phyloP scores from a whole-genome alignment of 805 yeast genomes.

The Tetrapisispora pingtungensis region DNA sequence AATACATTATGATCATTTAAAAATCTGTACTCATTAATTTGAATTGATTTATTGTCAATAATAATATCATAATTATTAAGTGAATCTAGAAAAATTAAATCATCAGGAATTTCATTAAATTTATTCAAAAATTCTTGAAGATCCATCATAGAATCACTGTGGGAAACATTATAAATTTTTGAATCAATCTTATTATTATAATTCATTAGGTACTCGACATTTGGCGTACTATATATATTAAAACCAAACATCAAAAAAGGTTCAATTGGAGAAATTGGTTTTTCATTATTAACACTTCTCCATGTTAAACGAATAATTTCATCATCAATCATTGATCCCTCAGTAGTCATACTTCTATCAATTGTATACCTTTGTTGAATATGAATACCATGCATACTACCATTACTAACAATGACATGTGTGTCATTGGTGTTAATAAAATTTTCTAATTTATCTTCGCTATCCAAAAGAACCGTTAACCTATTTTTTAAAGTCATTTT shows the following conservation, averaged over 20 bases:
- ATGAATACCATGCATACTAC: slow-evolving; percentile 5
- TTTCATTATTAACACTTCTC: slow-evolving; percentile 1
- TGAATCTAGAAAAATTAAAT: slow-evolving; percentile 4
- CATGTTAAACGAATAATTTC: slow-evolving; percentile 10
- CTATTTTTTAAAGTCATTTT: slow-evolving; percentile 2
- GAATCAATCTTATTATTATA: slow-evolving; percentile 3
- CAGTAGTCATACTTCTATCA: not conserved
- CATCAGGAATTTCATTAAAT: not conserved
- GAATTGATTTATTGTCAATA: slow-evolving; percentile 4
- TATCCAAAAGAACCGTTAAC: slow-evolving; percentile 14
- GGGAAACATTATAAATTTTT: slow-evolving; percentile 7
- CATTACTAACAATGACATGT: slow-evolving; percentile 12
- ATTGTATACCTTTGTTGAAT: slow-evolving; percentile 12
- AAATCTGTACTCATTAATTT: slow-evolving; percentile 16
- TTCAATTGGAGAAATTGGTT: slow-evolving; percentile 2
- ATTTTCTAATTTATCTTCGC: slow-evolving; percentile 9
- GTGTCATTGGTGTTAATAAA: slow-evolving; percentile 9
- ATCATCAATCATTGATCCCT: not conserved
- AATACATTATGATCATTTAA: slow-evolving; percentile 4
- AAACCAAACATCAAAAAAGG: slow-evolving; percentile 5
- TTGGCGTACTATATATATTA: slow-evolving; percentile 1
- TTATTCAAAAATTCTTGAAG: not conserved
- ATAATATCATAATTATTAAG: slow-evolving; percentile 12
- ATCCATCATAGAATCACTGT: slow-evolving; percentile 6
- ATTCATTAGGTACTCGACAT: not conserved